phyloP scores from a whole-genome alignment of 306 rosid genomes.

The Lagenaria siceraria region DNA sequence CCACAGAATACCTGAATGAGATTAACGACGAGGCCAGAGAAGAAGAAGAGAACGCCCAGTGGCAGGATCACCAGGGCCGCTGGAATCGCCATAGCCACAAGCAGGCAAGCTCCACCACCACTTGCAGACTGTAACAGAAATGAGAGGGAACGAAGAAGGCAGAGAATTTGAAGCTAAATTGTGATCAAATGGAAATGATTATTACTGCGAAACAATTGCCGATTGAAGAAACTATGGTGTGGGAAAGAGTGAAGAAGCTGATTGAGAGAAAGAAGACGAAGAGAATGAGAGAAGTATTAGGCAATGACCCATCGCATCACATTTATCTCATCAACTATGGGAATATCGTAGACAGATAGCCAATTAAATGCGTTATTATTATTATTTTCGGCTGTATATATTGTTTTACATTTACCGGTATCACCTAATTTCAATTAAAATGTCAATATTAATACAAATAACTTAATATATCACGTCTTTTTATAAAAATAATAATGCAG shows the following conservation, averaged over 20 bases:
- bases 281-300: background rate
- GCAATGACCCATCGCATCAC: background rate
- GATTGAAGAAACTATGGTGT: background rate
- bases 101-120: background rate
- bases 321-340: background rate
- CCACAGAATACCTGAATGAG: conserved; percentile 49
- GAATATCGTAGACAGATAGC: background rate
- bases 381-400: too few species aligned
- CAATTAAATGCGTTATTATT: background rate
- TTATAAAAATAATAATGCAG: too few species aligned
- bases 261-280: background rate
- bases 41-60: conserved; percentile 69
- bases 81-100: conserved; percentile 49
- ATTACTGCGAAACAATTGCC: background rate
- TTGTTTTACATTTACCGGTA: too few species aligned
- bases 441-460: too few species aligned
- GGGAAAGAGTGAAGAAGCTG: background rate
- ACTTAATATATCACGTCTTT: too few species aligned
- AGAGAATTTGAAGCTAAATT: background rate
- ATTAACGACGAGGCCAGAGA: conserved; percentile 76
- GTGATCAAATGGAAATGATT: background rate
- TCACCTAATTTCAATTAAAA: too few species aligned
- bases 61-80: conserved; percentile 79
- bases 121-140: background rate
- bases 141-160: background rate